phyloP scores from a whole-genome alignment of 495 filamentous ascomycete species.

The Penicillium herquei region DNA sequence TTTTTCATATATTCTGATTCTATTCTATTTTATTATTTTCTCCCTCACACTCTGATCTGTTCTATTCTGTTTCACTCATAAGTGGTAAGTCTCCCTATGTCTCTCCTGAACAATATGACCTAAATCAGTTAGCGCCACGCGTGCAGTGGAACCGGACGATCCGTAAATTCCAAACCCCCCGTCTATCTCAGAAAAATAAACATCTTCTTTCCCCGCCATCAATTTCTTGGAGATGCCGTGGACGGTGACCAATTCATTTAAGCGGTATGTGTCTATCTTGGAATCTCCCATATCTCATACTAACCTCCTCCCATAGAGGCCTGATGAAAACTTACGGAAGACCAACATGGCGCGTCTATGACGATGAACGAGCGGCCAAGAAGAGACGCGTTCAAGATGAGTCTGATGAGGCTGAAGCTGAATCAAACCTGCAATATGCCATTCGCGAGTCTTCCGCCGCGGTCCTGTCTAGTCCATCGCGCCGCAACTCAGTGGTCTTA shows the following conservation, averaged over 20 bases:
- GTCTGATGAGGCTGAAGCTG: constrained; percentile 48
- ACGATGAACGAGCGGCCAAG: constrained; percentile 46
- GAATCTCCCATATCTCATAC: neutral
- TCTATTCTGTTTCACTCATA: neutral
- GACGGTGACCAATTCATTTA: constrained; percentile 58
- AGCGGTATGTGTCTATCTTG: constrained; percentile 37
- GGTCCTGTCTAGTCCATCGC: constrained; percentile 49
- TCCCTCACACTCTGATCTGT: neutral
- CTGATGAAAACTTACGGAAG: constrained; percentile 55
- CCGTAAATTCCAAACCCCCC: constrained; percentile 24
- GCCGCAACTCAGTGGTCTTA: constrained; percentile 45
- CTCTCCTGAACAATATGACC: constrained; percentile 29
- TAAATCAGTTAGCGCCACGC: constrained; percentile 34
- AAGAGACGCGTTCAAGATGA: constrained; percentile 49
- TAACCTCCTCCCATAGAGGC: constrained; percentile 30
- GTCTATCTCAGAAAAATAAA: constrained; percentile 12
- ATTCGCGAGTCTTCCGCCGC: constrained; percentile 51
- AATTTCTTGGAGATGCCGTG: constrained; percentile 48
- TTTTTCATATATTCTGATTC: no score
- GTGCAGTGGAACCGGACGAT: constrained; percentile 30
- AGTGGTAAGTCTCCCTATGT: neutral
- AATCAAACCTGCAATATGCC: constrained; percentile 46
- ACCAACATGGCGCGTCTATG: constrained; percentile 49
- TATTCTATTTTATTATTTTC: no score
- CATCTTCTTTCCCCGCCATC: constrained; percentile 15